Base-by-base conservation (phyloP, 2,329 filamentous ascomycete species). In the Penicillium palitans region DNA sequence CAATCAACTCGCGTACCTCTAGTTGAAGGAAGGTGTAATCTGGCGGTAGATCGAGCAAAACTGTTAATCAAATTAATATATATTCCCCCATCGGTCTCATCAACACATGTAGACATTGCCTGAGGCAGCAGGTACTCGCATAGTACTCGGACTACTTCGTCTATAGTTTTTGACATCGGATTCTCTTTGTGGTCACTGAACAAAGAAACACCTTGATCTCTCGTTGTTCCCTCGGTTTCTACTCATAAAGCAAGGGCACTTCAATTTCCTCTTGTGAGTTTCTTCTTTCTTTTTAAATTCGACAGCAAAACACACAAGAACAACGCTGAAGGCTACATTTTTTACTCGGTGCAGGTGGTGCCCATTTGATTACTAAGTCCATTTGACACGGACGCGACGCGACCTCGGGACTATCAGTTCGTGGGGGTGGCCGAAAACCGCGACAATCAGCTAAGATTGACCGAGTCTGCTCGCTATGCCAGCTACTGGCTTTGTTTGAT, bases 1-100 rank as follows among this genome's bases (percentile, higher is more conserved):
- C 21, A 55, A 41, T 31, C 47, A 42, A 40, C 56, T 68, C 25
- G 37, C 27, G 5, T 35, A 37, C 9, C 46, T 48, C 46, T 48
- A 48, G 21, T 8, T 8, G n/a, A 46, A 41, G 6, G 17, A 45
- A 35, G 5, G 8, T 37, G 9, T 48, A 25, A n/a, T 25, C 15
- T 25, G 25, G 31, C 15, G 46, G 31, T 37, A 48, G 31, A 48
- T 37, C 9, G 6, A 35, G 9, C 29, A 21, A 48, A 48, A 2
- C 19, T 24, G 9, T 35, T n/a, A 17, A 48, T 33, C 15, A 17
- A 35, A 35, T 2, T 12, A 35, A 35, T 10, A 48, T 35, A 35
- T 10, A 48, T 35, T 3, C 13, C 45, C 29, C 10, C 35, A 13
- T 48, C 3, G 5, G 13, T 35, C 13, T 33, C 10, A 12, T 17